Evolutionary conservation across 2,329 filamentous ascomycete genomes (phyloP).

Genomic region (Colletotrichum tropicale): DNA sequence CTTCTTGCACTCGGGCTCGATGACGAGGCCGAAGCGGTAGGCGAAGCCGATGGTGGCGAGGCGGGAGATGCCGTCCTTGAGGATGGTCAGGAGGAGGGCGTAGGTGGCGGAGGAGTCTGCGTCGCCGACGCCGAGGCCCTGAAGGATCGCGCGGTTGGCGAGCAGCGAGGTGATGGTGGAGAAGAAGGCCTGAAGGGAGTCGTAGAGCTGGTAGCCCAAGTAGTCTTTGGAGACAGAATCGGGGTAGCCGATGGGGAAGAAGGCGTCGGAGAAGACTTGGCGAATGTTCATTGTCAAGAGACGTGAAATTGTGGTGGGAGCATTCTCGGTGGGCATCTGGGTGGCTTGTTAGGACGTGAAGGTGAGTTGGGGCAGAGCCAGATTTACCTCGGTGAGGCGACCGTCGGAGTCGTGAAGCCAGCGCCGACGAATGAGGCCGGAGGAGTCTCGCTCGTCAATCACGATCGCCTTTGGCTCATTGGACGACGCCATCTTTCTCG

Average conservation of each 20-base stretch:
- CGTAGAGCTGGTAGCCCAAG: slow-evolving; percentile 71
- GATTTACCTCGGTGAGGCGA: not conserved
- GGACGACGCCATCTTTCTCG: not conserved
- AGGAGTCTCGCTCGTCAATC: slow-evolving; percentile 5
- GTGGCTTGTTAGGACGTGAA: not conserved
- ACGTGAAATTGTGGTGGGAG: slow-evolving; percentile 10
- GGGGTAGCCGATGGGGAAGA: slow-evolving; percentile 87
- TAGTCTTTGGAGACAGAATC: slow-evolving; percentile 88
- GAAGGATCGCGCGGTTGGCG: slow-evolving; percentile 80
- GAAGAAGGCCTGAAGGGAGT: slow-evolving; percentile 84
- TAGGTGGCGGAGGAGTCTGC: slow-evolving; percentile 78
- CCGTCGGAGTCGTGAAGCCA: not conserved
- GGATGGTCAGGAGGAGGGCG: slow-evolving; percentile 80
- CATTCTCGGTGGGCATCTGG: not conserved
- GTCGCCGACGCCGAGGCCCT: slow-evolving; percentile 83
- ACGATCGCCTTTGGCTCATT: not conserved
- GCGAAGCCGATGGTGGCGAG: slow-evolving; percentile 88
- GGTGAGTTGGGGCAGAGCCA: not conserved
- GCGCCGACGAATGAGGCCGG: not conserved
- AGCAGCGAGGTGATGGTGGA: slow-evolving; percentile 81
- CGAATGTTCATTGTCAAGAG: not conserved
- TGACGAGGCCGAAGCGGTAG: slow-evolving; percentile 77
- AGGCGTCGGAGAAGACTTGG: slow-evolving; percentile 64
- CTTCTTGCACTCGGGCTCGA: slow-evolving; percentile 90
- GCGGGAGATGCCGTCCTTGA: slow-evolving; percentile 81